Base-by-base conservation (phyloP, 345 rosid genomes). In the Mercurialis annua region DNA sequence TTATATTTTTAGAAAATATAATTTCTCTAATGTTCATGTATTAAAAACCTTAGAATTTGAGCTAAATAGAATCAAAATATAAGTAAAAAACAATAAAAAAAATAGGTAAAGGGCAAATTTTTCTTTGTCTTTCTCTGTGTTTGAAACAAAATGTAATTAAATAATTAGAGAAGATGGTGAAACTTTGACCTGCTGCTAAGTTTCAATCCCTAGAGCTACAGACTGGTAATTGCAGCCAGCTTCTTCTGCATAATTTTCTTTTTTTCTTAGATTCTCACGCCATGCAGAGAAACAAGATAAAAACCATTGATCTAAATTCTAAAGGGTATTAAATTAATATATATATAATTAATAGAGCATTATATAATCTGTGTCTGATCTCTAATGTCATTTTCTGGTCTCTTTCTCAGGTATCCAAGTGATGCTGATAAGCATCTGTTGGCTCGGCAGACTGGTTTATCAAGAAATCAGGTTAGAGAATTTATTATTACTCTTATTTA, bases 351-450 rank as follows among this genome's bases (percentile, higher is more conserved):
- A n/a, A n/a, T n/a, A n/a, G n/a, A n/a, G n/a, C 81, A 81, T 75
- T 83, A 77, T 69, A 71, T 70, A 65, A 71, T 51, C 65, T 73
- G 54, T 59, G 70, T 62, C 73, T 65, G 62, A 65, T 77, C 20
- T 18, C 83, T 84, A 78, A 84, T 78, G 92, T 86, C 97, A 76
- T 82, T 88, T 85, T 88, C 89, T 88, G 85, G 83, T 87, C 85
- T 80, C 74, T 80, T 81, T 87, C 87, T 87, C 99, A 94, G 99
- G 97, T 94, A 94, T 70, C 99, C 99, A 83, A 91, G 97, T 77
- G 99, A 94, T 80, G 97, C 96, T 60, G 99, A 94, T 91, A 94
- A 94, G 81, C 99, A 91, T 74, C 90, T 94, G 80, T 82, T 94
- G 81, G 92, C 99, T 74, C 82, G 96, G 68, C 99, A 94, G 92